These are phyloP conservation scores for Mycena belliarum DNA, from an alignment of 768 basidiomycete species.

Conservation along the genomic window DNA sequence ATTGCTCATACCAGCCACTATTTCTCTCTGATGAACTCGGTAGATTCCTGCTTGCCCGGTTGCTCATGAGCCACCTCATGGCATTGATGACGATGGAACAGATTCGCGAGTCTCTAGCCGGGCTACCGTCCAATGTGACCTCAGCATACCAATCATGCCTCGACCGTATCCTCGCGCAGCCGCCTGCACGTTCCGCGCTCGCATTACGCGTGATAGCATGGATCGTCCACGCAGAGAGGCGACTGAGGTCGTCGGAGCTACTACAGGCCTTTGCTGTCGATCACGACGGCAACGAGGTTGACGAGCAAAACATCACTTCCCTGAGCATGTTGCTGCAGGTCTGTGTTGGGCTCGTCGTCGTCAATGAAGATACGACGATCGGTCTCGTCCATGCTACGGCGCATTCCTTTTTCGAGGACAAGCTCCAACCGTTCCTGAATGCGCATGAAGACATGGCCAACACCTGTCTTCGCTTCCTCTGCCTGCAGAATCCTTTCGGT, in stretches of 20 bases:
- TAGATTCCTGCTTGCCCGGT: conserved; percentile 15
- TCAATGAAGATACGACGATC: conserved; percentile 7
- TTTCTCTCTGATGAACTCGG: background rate
- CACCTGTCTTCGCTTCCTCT: conserved; percentile 11
- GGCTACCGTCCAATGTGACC: conserved; percentile 10
- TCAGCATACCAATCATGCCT: conserved; percentile 15
- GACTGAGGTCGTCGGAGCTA: conserved; percentile 8
- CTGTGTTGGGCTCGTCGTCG: conserved; percentile 10
- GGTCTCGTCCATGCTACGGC: conserved; percentile 13
- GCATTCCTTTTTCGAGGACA: conserved; percentile 6
- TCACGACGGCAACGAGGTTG: conserved; percentile 6
- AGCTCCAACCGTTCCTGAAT: conserved; percentile 5
- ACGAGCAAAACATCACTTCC: conserved; percentile 8
- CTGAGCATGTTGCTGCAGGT: conserved; percentile 10
- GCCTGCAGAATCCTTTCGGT: conserved; percentile 2
- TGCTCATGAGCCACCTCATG: conserved; percentile 11
- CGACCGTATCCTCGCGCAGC: conserved; percentile 7
- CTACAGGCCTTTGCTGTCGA: conserved; percentile 15
- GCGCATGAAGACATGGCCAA: conserved; percentile 12
- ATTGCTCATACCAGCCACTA: background rate
- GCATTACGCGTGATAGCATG: conserved; percentile 10
- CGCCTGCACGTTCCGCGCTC: conserved; percentile 1
- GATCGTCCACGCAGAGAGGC: conserved; percentile 13
- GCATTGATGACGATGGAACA: conserved; percentile 11
- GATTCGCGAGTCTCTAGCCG: background rate